Percentiles rank a stretch among this genome's conserved stretches.
Conservation (phyloP, 2,329 filamentous ascomycete species). For the Apiospora kogelbergensis region DNA sequence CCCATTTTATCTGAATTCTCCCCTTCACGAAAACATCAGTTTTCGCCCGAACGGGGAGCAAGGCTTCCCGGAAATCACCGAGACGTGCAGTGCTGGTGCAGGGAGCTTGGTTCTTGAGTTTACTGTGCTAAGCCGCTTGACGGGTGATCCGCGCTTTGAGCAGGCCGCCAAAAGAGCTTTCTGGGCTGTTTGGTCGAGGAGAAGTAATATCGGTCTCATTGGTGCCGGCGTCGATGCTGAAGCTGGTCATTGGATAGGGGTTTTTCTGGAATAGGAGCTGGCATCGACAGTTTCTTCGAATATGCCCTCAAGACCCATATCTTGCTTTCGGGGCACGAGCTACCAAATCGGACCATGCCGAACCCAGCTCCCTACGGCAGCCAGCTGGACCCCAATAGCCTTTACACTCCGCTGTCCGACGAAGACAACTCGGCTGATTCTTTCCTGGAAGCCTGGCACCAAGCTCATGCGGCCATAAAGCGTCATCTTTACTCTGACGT, state of each 20-base stretch:
- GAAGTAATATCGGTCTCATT: constrained; percentile 83
- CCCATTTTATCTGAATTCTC: constrained; percentile 88
- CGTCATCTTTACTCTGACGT: constrained; percentile 84
- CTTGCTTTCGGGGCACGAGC: constrained; percentile 73
- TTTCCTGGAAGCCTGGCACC: constrained; percentile 81
- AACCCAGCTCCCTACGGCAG: constrained; percentile 34
- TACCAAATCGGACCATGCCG: constrained; percentile 51
- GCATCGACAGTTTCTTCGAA: constrained; percentile 97
- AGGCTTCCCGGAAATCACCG: constrained; percentile 71
- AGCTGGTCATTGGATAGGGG: constrained; percentile 85
- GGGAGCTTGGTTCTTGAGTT: constrained; percentile 94
- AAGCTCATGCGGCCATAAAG: constrained; percentile 83
- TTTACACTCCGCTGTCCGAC: constrained; percentile 60
- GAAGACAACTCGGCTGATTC: constrained; percentile 72
- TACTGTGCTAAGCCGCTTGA: constrained; percentile 83
- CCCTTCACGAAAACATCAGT: constrained; percentile 61
- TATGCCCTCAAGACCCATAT: constrained; percentile 96
- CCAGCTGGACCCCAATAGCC: constrained; percentile 64
- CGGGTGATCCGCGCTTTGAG: constrained; percentile 85
- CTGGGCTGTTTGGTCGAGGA: constrained; percentile 91
- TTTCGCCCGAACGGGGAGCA: constrained; percentile 40
- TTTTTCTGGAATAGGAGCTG: constrained; percentile 92
- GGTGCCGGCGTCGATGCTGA: constrained; percentile 93
- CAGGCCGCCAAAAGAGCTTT: constrained; percentile 88
- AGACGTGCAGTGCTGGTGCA: constrained; percentile 96